A percentile compares a stretch with the other conserved stretches of the same genome.
phyloP scores from a whole-genome alignment of 805 yeast genomes.

The Candida nitratophila region DNA sequence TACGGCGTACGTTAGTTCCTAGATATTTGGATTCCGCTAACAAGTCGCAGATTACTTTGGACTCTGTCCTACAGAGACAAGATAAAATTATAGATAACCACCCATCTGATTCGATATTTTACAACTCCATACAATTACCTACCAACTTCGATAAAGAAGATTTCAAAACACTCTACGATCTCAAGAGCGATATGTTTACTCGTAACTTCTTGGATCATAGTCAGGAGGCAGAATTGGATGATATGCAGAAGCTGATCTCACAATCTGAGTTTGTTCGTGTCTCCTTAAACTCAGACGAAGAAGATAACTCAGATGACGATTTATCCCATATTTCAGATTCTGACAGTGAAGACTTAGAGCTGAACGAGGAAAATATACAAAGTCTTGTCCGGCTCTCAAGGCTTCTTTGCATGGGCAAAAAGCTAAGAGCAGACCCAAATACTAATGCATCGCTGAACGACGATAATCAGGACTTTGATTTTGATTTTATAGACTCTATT shows the following conservation, averaged over 20 bases:
- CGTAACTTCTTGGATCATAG: neutral
- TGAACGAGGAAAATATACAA: constrained; percentile 3
- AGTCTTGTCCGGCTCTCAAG: constrained; percentile 8
- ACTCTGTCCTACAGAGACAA: neutral
- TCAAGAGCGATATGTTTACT: constrained; percentile 3
- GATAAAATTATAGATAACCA: neutral
- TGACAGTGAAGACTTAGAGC: constrained; percentile 3
- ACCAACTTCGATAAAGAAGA: constrained; percentile 12
- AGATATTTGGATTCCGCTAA: neutral
- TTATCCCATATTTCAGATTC: constrained; percentile 5
- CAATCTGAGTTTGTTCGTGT: neutral
- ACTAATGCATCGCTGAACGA: neutral
- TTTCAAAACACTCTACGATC: constrained; percentile 12
- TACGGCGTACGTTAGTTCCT: neutral
- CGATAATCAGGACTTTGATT: neutral
- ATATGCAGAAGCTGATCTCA: neutral
- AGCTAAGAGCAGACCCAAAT: too few species aligned
- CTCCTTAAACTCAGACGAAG: too few species aligned
- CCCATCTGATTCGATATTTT: neutral
- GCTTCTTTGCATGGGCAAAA: too few species aligned
- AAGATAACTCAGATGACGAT: neutral
- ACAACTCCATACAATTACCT: constrained; percentile 8
- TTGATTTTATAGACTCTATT: neutral
- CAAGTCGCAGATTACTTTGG: constrained; percentile 6
- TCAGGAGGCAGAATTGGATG: neutral